Base-by-base conservation (phyloP, 2,329 filamentous ascomycete species). In the Fusarium brevicatenulatum region DNA sequence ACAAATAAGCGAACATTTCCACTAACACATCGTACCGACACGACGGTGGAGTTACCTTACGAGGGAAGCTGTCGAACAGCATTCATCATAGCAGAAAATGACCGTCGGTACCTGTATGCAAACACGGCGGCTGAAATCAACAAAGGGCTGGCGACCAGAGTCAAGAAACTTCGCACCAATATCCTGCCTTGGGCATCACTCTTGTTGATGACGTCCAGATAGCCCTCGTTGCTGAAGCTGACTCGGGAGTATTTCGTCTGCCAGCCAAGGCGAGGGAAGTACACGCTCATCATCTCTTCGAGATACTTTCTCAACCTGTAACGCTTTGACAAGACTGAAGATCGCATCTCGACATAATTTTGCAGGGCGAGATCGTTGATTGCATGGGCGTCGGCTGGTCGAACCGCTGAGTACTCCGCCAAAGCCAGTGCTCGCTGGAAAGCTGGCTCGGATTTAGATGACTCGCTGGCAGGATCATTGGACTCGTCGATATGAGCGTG, bases 301-400 rank as follows among this genome's bases (percentile, higher is more conserved):
- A 98, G 84, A 73, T 86, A 91, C 82, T 99, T 99, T 63, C 96
- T 90, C 15, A 96, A 80, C 39, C 92, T 88, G 78, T 98, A 98
- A 0, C 92, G 78, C 0, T 89, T 91, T 2, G 91, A 94, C 43
- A 92, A 90, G 13, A 98, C 96, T 7, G 93, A 93, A 1, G 91
- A 89, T 15, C 95, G 90, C 96, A 99, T 99, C 83, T 99, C 96
- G 53, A 92, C 87, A 80, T 98, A 98, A 80, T 99, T 99, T 52
- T 93, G 88, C 37, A 97, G 87, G 0, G 96, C 96, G 7, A 99
- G 89, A 75, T 97, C 93, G 78, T 97, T 97, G 84, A 99, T 98
- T 1, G 95, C 91, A 75, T 95, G 90, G 0, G 95, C 93, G 77
- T 99, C 95, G 0, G 90, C 87, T 8, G 91, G 89, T 7, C 96